phyloP scores from a whole-genome alignment of 2,329 filamentous ascomycete species.

The Fusarium papillatum region DNA sequence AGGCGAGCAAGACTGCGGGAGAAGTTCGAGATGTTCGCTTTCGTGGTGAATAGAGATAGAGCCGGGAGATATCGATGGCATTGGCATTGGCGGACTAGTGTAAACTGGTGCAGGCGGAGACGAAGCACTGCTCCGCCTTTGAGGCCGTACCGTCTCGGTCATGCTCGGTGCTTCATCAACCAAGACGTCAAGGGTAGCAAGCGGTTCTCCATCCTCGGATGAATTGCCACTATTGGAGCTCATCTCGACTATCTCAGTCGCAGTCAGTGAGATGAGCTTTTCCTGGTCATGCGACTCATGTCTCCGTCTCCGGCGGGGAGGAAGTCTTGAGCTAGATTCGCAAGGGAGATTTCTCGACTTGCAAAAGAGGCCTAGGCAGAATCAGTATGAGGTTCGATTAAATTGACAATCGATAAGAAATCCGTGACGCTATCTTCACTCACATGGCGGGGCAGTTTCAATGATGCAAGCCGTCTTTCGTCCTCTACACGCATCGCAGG shows the following conservation, averaged over 20 bases:
- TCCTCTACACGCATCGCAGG: constrained; percentile 51
- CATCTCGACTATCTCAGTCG: background rate
- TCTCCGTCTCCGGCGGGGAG: constrained; percentile 9
- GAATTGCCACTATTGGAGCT: background rate
- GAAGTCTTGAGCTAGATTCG: constrained; percentile 16
- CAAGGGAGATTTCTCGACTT: constrained; percentile 15
- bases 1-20: constrained; percentile 2
- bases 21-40: background rate
- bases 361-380: constrained; percentile 11
- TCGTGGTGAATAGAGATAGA: constrained; percentile 8
- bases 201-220: constrained; percentile 6
- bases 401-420: background rate
- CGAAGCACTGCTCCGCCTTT: background rate
- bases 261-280: background rate
- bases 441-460: constrained; percentile 50
- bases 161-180: background rate
- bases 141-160: background rate
- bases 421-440: constrained; percentile 17
- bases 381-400: background rate
- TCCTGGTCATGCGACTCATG: background rate
- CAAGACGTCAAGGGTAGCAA: background rate
- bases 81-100: background rate
- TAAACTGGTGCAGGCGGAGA: constrained; percentile 1
- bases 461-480: constrained; percentile 55
- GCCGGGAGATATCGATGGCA: constrained; percentile 6